Evolutionary conservation across 805 yeast genomes (phyloP).

Genomic region (Metschnikowia orientalis): DNA sequence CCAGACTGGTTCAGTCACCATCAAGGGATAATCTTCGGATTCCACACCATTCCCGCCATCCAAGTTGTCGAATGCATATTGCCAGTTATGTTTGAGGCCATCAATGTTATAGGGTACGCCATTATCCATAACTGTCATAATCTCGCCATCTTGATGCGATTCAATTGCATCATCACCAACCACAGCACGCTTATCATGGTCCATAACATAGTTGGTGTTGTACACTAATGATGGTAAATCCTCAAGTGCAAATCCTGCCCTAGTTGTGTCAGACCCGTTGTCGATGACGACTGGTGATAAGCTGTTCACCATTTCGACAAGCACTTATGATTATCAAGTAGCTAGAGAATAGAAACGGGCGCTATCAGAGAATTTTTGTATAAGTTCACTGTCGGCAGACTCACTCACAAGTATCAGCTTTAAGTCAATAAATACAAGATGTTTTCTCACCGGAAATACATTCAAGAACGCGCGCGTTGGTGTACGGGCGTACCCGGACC

Average conservation of each 20-base stretch:
- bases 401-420: too few species aligned
- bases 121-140: constrained; percentile 57
- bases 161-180: constrained; percentile 48
- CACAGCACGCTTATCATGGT: constrained; percentile 26
- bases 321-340: too few species aligned
- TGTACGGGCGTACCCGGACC: too few species aligned
- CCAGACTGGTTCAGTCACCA: constrained; percentile 64
- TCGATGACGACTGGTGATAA: constrained; percentile 68
- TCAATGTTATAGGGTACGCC: constrained; percentile 74
- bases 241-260: constrained; percentile 66
- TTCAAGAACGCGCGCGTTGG: too few species aligned
- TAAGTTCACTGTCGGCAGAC: too few species aligned
- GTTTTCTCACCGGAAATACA: too few species aligned
- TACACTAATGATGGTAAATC: constrained; percentile 58
- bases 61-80: constrained; percentile 52
- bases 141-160: constrained; percentile 41
- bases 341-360: too few species aligned
- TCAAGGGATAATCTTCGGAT: constrained; percentile 63
- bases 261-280: constrained; percentile 58
- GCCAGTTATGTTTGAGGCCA: constrained; percentile 63
- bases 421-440: too few species aligned
- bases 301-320: constrained; percentile 27
- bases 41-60: constrained; percentile 39
- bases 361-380: too few species aligned
- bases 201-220: constrained; percentile 51